A percentile compares a stretch with the other conserved stretches of the same genome.
Conservation (phyloP, 352 stramenopile species). For the Phytopythium mirpurense region DNA sequence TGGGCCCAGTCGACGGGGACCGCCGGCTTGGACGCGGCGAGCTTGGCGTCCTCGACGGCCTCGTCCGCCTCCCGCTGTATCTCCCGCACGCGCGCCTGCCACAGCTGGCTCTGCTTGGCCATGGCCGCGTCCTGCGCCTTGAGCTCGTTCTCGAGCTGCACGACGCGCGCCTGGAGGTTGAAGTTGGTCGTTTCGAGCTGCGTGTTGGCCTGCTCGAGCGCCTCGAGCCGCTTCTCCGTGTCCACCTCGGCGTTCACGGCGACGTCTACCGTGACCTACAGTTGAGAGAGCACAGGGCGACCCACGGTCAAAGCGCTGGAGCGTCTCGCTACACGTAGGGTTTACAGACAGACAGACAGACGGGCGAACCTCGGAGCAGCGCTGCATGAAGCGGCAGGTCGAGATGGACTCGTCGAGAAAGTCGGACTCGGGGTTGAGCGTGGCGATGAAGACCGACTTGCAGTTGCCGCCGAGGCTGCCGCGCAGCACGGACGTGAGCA, state of each 20-base stretch:
- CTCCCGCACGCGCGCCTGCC: conserved; percentile 19
- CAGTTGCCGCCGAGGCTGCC: conserved; percentile 95
- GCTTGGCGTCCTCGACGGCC: conserved; percentile 19
- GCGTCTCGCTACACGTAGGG: no score
- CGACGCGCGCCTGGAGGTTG: conserved; percentile 32
- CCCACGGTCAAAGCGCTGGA: no score
- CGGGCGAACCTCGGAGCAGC: conserved; percentile 83
- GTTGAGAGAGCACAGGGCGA: no score
- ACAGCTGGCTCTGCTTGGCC: conserved; percentile 30
- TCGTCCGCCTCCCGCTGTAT: conserved; percentile 24
- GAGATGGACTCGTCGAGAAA: conserved; percentile 92
- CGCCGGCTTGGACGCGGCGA: conserved; percentile 3
- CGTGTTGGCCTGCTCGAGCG: conserved; percentile 47
- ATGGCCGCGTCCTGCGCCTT: conserved; percentile 23
- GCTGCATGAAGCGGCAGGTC: conserved; percentile 95
- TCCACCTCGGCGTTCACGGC: conserved; percentile 67
- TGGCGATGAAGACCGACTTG: conserved; percentile 97
- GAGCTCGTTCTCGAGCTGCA: conserved; percentile 45
- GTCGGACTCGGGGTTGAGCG: conserved; percentile 87
- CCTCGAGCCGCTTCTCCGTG: conserved; percentile 44
- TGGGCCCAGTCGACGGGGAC: conserved; percentile 40
- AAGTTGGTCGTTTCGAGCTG: conserved; percentile 37
- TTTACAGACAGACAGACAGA: no score
- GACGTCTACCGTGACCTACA: conserved; percentile 59
- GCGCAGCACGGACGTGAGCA: conserved; percentile 95